Conservation (phyloP, 768 basidiomycete genomes). For the Daedaleopsis nitida region DNA sequence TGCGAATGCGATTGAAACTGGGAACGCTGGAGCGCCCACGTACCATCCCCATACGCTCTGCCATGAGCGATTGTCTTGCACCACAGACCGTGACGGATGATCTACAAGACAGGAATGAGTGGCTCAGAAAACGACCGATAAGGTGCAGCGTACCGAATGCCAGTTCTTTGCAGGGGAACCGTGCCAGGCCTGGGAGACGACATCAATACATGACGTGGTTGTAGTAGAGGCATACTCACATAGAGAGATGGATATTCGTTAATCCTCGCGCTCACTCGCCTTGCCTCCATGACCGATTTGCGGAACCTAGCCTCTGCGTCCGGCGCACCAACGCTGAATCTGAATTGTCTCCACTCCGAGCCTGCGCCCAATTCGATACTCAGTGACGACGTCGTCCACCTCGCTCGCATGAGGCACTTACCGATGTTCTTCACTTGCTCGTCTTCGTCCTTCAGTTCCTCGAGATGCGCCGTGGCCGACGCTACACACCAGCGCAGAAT, state of each 20-base stretch:
- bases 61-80: slow-evolving; percentile 57
- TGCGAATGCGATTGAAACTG: too few relatives aligned
- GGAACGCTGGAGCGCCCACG: slow-evolving; percentile 7
- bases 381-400: background rate
- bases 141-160: slow-evolving; percentile 55
- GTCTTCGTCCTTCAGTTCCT: slow-evolving; percentile 57
- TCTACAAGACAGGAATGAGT: slow-evolving; percentile 38
- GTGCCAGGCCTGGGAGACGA: slow-evolving; percentile 57
- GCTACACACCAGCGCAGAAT: slow-evolving; percentile 72
- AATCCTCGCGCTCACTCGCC: slow-evolving; percentile 42
- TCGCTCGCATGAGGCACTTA: slow-evolving; percentile 23
- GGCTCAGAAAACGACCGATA: too few relatives aligned
- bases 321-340: slow-evolving; percentile 71
- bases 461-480: slow-evolving; percentile 71
- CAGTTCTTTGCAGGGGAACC: slow-evolving; percentile 66
- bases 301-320: slow-evolving; percentile 71
- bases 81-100: slow-evolving; percentile 75
- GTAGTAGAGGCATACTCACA: slow-evolving; percentile 15
- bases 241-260: slow-evolving; percentile 42
- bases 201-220: background rate
- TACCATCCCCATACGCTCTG: slow-evolving; percentile 64
- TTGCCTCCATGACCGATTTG: slow-evolving; percentile 43
- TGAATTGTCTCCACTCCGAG: slow-evolving; percentile 59
- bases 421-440: slow-evolving; percentile 59
- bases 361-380: slow-evolving; percentile 34